Evolutionary conservation across 345 rosid species (phyloP), one percentile per base, ranked within the genome.

Genomic region (Dipteronia sinensis): DNA sequence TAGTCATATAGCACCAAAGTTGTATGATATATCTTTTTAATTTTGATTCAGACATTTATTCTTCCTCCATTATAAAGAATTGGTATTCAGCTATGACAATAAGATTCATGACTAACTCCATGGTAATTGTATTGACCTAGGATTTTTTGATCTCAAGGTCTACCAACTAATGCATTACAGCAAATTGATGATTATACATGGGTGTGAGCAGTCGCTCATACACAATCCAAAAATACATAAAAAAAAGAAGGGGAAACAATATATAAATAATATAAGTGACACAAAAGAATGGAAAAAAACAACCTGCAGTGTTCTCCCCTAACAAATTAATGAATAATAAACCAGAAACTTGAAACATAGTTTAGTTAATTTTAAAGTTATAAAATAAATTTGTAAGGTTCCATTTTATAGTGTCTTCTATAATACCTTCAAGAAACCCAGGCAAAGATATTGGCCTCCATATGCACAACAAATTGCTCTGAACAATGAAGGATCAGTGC

Each of bases 341-440:
- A 75, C 44, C 31, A 51, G 47, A 65, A 64, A 17, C 53, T 17
- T 46, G 19, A 62, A 61, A 27, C 12, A 29, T 15, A 61, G 27
- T n/a, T 29, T 68, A 44, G 9, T 62, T 23, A 44, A 46, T 73
- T 62, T 38, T 7, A 42, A 40, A 42, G 23, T 15, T 27, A 47
- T 29, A 31, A 23, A 23, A 40, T 6, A 64, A n/a, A 38, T 38
- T 7, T 20, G 12, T 42, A 19, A 61, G 31, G 19, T 63, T 12
- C 27, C 69, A 25, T 46, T 13, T 2, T 49, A 42, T 31, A 17
- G 29, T 20, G 22, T 49, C 9, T 65, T n/a, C n/a, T 38, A 22
- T 10, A 29, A 77, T 85, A 93, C 98, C 98, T 92, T 95, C 53
- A 95, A 66, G 56, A 95, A 64, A 80, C 98, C 98, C 44, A 95